Evolutionary conservation across 495 filamentous ascomycete species (phyloP).

Genomic region (Paragyromitra xinjiangensis): DNA sequence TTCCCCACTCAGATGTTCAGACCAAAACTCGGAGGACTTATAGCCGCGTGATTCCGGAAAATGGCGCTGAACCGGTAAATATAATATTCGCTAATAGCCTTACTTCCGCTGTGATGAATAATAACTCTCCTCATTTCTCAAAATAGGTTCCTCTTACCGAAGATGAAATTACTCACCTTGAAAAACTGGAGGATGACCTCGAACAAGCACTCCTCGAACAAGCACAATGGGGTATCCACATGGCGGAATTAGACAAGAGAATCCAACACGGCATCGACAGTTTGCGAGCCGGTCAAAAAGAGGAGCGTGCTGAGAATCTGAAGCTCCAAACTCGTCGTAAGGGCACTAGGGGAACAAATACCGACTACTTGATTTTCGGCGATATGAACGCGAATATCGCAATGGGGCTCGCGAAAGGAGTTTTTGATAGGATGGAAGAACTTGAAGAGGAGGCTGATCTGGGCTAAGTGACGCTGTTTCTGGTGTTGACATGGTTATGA

Average conservation of each 20-base stretch:
- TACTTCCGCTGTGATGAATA: not conserved
- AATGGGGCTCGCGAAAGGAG: not conserved
- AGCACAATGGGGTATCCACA: conserved; percentile 9
- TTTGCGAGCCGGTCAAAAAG: not conserved
- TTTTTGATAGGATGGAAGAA: not conserved
- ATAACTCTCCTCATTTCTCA: not conserved
- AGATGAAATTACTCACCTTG: conserved; percentile 6
- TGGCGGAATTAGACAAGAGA: not conserved
- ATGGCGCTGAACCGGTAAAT: conserved; percentile 33
- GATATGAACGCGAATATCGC: conserved; percentile 24
- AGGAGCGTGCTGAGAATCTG: too few relatives aligned
- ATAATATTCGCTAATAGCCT: not conserved
- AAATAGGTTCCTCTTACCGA: conserved; percentile 9
- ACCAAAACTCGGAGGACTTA: not conserved
- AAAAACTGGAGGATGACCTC: conserved; percentile 21
- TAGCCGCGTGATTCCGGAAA: not conserved
- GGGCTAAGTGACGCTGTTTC: not conserved
- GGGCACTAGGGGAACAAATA: not conserved
- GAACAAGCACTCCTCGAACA: not conserved
- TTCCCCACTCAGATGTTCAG: not conserved
- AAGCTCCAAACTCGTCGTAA: not conserved
- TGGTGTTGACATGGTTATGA: not conserved
- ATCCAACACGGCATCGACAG: not conserved
- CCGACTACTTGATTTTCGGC: not conserved
- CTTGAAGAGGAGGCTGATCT: not conserved